Percentiles rank a stretch among this genome's conserved stretches.
Evolutionary conservation across 2,329 filamentous ascomycete species (phyloP).

Genomic region (Dothiorella sarmentorum): DNA sequence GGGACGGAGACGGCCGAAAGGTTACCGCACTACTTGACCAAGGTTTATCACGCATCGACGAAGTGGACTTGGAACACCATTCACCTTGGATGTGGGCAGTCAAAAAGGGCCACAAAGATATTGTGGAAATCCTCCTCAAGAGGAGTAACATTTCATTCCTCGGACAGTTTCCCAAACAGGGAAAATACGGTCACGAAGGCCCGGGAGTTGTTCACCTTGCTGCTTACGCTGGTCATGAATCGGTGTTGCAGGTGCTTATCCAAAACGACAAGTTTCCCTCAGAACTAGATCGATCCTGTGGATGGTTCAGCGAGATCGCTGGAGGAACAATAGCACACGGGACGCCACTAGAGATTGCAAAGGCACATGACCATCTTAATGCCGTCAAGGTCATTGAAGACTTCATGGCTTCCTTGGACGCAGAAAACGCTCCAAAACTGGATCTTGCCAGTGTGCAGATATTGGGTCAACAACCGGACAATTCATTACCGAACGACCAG

Average conservation of each 20-base stretch:
- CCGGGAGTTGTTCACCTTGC: not conserved
- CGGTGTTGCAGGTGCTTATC: not conserved
- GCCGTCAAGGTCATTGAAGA: too few relatives aligned
- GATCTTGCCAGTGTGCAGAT: too few relatives aligned
- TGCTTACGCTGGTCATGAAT: not conserved
- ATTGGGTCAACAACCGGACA: too few relatives aligned
- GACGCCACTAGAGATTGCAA: too few relatives aligned
- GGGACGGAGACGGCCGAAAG: not conserved
- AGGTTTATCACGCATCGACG: not conserved
- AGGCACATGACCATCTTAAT: too few relatives aligned
- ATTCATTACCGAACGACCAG: too few relatives aligned
- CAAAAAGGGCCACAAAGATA: not conserved
- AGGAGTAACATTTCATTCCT: not conserved
- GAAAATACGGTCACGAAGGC: not conserved
- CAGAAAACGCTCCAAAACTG: too few relatives aligned
- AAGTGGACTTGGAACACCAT: not conserved
- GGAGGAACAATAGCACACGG: too few relatives aligned
- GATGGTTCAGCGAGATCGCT: too few relatives aligned
- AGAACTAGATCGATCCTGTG: too few relatives aligned
- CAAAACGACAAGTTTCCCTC: not conserved
- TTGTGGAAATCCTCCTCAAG: not conserved
- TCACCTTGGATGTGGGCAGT: not conserved
- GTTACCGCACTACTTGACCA: not conserved
- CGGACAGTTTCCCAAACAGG: not conserved
- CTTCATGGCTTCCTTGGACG: too few relatives aligned